Evolutionary conservation across 2,329 filamentous ascomycete genomes (phyloP).

Genomic region (Penicillium hordei): DNA sequence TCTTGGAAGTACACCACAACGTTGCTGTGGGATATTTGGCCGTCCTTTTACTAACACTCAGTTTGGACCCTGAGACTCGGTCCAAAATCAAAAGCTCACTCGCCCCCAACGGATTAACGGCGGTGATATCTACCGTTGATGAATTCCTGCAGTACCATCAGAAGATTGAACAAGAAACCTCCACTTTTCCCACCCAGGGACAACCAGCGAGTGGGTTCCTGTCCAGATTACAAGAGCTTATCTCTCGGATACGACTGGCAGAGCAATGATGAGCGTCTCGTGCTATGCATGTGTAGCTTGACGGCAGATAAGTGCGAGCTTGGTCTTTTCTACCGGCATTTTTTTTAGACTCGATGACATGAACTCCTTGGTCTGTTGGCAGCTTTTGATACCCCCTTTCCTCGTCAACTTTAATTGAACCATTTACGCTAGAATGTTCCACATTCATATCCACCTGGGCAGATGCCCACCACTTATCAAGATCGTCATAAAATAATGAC

Average conservation of each 20-base stretch:
- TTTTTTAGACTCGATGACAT: background rate
- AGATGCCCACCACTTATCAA: background rate
- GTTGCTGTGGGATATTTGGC: constrained; percentile 85
- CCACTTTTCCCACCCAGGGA: constrained; percentile 45
- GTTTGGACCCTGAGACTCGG: constrained; percentile 54
- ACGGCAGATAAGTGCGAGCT: background rate
- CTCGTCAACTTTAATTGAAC: background rate
- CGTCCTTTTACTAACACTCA: constrained; percentile 79
- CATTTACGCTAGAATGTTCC: background rate
- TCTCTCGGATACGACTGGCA: constrained; percentile 44
- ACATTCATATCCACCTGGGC: background rate
- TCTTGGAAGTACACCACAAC: constrained; percentile 71
- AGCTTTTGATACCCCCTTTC: constrained; percentile 10
- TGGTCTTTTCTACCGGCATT: background rate
- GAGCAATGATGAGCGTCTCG: constrained; percentile 8
- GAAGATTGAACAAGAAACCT: constrained; percentile 54
- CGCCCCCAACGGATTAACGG: constrained; percentile 48
- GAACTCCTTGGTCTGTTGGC: background rate
- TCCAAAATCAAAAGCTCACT: constrained; percentile 45
- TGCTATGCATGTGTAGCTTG: background rate
- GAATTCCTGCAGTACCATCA: constrained; percentile 63
- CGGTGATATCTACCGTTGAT: constrained; percentile 58
- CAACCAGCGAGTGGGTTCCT: constrained; percentile 54
- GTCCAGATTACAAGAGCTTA: constrained; percentile 53
- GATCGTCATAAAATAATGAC: background rate